Percentiles rank a stretch among this genome's conserved stretches.
Evolutionary conservation across 139 green algal species (phyloP).

Genomic region (Closterium sp.): DNA sequence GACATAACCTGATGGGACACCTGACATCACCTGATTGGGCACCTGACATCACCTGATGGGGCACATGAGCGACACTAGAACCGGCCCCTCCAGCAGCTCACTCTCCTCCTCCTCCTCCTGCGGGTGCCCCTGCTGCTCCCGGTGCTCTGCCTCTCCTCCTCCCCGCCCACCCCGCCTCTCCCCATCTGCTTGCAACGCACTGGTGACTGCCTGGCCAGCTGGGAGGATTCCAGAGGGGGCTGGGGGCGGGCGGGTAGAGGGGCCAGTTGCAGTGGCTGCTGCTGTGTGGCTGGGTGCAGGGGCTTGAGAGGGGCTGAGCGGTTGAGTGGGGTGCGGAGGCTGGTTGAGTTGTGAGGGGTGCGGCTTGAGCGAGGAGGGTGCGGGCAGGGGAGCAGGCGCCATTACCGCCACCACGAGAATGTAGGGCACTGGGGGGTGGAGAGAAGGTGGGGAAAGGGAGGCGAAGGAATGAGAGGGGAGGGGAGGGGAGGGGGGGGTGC

Average conservation of each 20-base stretch:
- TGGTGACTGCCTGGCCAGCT: too few species aligned
- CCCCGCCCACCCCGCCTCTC: background rate
- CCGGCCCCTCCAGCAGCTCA: background rate
- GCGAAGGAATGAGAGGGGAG: too few species aligned
- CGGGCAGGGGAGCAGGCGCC: background rate
- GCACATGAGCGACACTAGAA: background rate
- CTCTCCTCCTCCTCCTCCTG: background rate
- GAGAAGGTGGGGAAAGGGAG: background rate
- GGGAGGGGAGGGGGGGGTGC: too few species aligned
- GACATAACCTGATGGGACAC: background rate
- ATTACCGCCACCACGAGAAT: background rate
- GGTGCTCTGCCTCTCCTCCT: background rate
- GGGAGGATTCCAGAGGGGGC: background rate
- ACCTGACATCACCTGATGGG: background rate
- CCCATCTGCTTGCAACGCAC: background rate
- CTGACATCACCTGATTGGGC: background rate
- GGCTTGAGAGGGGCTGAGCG: background rate
- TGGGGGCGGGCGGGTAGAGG: background rate
- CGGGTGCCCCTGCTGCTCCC: background rate
- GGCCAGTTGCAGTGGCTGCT: background rate
- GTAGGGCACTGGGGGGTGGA: background rate
- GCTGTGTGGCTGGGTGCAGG: background rate
- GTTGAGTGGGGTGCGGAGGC: background rate
- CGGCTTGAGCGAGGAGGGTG: background rate
- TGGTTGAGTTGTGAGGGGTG: background rate